Conservation (phyloP, 2,329 filamentous ascomycete species). For the Chaetomium sp. region DNA sequence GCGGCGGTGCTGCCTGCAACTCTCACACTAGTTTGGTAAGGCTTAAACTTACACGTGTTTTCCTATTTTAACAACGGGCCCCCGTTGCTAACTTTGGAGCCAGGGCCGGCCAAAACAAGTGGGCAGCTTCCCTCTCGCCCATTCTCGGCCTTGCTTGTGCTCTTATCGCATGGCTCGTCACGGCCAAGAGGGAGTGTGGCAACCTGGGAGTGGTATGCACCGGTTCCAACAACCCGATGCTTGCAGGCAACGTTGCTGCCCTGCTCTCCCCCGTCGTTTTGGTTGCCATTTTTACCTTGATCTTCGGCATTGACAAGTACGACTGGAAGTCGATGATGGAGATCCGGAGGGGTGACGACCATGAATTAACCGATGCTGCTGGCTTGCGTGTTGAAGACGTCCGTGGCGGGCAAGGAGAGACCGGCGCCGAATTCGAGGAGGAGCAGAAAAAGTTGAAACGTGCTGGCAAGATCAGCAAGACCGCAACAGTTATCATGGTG, state of each 20-base stretch:
- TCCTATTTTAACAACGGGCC: too few species aligned
- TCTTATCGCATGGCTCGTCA: constrained; percentile 77
- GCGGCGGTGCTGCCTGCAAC: constrained; percentile 82
- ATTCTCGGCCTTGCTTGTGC: constrained; percentile 69
- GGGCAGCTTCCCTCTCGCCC: constrained; percentile 70
- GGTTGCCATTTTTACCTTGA: constrained; percentile 72
- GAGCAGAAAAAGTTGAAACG: constrained; percentile 43
- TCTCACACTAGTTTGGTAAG: constrained; percentile 70
- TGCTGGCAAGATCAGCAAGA: constrained; percentile 42
- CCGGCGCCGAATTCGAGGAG: constrained; percentile 45
- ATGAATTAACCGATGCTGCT: constrained; percentile 65
- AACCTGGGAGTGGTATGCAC: constrained; percentile 71
- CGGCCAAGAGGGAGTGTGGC: constrained; percentile 69
- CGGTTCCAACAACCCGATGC: constrained; percentile 84
- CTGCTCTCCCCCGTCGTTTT: constrained; percentile 76
- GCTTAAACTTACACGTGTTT: not conserved
- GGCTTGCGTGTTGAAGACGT: constrained; percentile 67
- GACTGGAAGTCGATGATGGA: constrained; percentile 82
- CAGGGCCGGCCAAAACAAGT: constrained; percentile 72
- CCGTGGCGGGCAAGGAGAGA: constrained; percentile 48
- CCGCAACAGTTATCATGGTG: constrained; percentile 39
- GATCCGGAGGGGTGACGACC: constrained; percentile 78
- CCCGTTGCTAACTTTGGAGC: not conserved
- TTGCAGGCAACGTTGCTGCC: constrained; percentile 82
- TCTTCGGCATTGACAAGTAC: constrained; percentile 73